Conservation (phyloP, 2,329 filamentous ascomycete genomes). For the Trichoderma koningii region DNA sequence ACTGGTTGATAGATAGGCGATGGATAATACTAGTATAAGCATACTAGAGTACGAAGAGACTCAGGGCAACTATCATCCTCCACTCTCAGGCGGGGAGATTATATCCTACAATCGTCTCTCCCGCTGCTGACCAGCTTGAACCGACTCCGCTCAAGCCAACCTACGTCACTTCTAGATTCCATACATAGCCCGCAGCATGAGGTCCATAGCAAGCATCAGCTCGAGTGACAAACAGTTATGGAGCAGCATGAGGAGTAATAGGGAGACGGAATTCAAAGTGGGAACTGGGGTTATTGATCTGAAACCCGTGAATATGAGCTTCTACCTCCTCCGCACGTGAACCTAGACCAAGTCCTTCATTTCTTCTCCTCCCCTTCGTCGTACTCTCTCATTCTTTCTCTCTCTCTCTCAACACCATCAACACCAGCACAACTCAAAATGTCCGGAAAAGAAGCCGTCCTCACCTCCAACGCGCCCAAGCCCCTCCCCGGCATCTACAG, state of each 20-base stretch:
- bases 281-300: background rate
- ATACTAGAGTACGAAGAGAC: no score
- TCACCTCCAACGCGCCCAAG: constrained; percentile 47
- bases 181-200: no score
- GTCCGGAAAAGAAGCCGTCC: constrained; percentile 42
- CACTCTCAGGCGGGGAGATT: no score
- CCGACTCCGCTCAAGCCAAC: no score
- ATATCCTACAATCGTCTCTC: no score
- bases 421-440: constrained; percentile 30
- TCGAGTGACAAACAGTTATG: no score
- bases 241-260: background rate
- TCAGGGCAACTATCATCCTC: no score
- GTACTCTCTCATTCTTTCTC: background rate
- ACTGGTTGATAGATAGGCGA: no score
- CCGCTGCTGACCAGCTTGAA: no score
- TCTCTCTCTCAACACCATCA: background rate
- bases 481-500: constrained; percentile 46
- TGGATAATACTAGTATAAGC: no score
- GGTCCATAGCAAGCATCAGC: background rate
- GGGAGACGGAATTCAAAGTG: background rate
- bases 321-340: constrained; percentile 2
- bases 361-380: background rate
- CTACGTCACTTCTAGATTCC: no score
- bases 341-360: background rate
- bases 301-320: background rate